Conservation (phyloP, 352 stramenopile species). For the Discostella stelligera region DNA sequence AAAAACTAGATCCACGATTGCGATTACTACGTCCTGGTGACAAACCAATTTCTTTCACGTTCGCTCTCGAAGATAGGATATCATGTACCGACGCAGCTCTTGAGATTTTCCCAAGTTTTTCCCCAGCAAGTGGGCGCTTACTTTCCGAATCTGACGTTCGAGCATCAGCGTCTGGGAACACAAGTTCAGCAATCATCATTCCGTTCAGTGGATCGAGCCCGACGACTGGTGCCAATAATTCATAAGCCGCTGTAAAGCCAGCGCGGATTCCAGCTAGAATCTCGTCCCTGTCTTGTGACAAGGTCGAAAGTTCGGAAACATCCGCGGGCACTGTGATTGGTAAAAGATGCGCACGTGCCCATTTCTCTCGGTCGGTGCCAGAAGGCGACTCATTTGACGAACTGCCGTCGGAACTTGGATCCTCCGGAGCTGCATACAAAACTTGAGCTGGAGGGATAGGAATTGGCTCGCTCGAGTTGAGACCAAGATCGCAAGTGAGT, state of each 20-base stretch:
- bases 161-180: conserved; percentile 41
- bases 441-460: conserved; percentile 67
- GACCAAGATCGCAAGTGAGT: conserved; percentile 64
- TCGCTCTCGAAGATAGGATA: conserved; percentile 11
- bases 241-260: conserved; percentile 72
- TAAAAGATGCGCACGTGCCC: conserved; percentile 69
- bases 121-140: conserved; percentile 26
- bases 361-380: conserved; percentile 39
- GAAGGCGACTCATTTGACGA: conserved; percentile 6
- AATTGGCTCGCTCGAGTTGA: conserved; percentile 41
- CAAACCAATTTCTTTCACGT: conserved; percentile 22
- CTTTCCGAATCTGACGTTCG: conserved; percentile 23
- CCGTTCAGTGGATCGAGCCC: conserved; percentile 41
- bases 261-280: conserved; percentile 67
- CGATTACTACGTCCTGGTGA: conserved; percentile 12
- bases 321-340: conserved; percentile 63
- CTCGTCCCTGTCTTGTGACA: conserved; percentile 65
- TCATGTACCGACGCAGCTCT: conserved; percentile 14
- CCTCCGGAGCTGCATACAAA: conserved; percentile 56
- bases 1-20: conserved; percentile 17
- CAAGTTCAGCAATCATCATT: conserved; percentile 42
- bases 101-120: conserved; percentile 36
- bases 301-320: conserved; percentile 54
- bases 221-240: conserved; percentile 62
- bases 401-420: conserved; percentile 16